Evolutionary conservation across 768 basidiomycete genomes (phyloP), one percentile per base, ranked within the genome.

Genomic region (Suillus decipiens): DNA sequence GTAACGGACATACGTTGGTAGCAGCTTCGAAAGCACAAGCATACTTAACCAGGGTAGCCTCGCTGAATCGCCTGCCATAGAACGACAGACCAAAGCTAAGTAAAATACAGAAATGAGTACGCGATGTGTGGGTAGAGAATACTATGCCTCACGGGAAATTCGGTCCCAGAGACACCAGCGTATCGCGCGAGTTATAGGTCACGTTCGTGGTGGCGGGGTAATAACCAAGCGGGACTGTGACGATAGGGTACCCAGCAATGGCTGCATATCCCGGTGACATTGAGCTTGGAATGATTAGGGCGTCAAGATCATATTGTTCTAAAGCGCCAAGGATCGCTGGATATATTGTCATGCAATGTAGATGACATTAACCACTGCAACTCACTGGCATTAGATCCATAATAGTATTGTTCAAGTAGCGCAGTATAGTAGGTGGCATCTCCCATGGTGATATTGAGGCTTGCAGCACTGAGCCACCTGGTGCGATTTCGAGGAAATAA

Each of bases 161-260:
- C 19, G 56, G 56, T 3, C 56, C 56, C 2, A 57, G 39, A 2
- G 24, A 28, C 19, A 57, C 56, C 10, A 57, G 24, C 17, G 56
- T 57, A 17, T 28, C 24, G 15, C 56, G 56, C 5, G 56, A 19
- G 17, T 57, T 57, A 17, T 57, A 31, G 5, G 37, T 57, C 15
- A 57, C 56, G 17, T 39, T 59, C 28, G 81, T 78, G 63, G 82
- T 75, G 42, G 79, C 78, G 1, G 84, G 84, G 63, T 82, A 83
- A 69, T 86, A 87, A 0, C 86, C 86, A 2, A 89, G 78, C 1
- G 88, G 87, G 11, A 89, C 87, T 69, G 51, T 34, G n/a, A 88
- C 76, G 60, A 88, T 85, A 3, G 88, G 88, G 66, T 88, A 89
- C 6, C 88, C 88, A 2, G 85, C 85, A 60, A 88, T 71, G 0